Conservation (phyloP, 495 filamentous ascomycete genomes). For the Penicillium parvum region DNA sequence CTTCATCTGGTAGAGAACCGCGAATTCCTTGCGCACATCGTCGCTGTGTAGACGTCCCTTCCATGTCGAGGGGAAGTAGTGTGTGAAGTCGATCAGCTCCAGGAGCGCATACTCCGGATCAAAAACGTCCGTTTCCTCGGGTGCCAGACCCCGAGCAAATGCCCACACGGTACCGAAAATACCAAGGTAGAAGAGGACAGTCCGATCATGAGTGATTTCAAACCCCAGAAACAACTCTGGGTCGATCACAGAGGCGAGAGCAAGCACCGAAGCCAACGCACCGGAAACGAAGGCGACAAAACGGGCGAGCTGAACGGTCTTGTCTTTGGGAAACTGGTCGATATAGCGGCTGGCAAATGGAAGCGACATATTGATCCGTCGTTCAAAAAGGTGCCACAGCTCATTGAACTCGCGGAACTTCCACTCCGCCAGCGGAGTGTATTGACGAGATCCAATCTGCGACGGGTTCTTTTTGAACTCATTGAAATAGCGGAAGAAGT, state of each 20-base stretch:
- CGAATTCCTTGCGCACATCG: constrained; percentile 80
- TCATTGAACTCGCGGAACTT: constrained; percentile 99
- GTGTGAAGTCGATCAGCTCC: constrained; percentile 86
- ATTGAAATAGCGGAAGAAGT: constrained; percentile 89
- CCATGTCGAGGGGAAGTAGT: constrained; percentile 86
- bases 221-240: constrained; percentile 88
- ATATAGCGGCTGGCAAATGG: constrained; percentile 89
- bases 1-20: constrained; percentile 81
- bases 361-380: constrained; percentile 88
- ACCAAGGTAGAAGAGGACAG: constrained; percentile 75
- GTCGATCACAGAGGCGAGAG: constrained; percentile 74
- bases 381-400: constrained; percentile 83
- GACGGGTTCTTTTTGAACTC: constrained; percentile 93
- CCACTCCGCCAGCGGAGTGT: constrained; percentile 93
- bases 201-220: constrained; percentile 80
- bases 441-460: constrained; percentile 74
- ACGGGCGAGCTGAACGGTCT: constrained; percentile 73
- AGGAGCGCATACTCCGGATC: constrained; percentile 85
- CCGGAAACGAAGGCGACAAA: constrained; percentile 86
- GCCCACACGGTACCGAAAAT: constrained; percentile 76
- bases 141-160: constrained; percentile 69
- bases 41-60: constrained; percentile 82
- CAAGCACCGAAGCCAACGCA: constrained; percentile 77
- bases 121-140: constrained; percentile 83
- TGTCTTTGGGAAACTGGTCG: constrained; percentile 94